Evolutionary conservation across 495 filamentous ascomycete genomes (phyloP), one percentile per base, ranked within the genome.

Genomic region (Podospora anserina): DNA sequence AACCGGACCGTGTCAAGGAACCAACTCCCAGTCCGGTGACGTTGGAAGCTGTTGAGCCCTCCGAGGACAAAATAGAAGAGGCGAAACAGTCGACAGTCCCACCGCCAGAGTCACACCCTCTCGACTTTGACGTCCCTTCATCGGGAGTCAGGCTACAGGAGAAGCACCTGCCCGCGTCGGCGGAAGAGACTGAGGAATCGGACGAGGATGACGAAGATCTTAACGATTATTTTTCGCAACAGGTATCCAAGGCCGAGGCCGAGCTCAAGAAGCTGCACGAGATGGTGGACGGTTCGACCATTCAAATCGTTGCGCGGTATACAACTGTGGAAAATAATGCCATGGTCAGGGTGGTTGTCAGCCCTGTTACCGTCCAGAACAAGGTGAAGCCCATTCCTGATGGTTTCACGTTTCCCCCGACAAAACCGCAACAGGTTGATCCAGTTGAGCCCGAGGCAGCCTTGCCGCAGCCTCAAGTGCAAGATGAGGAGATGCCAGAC

Each of bases 141-240:
- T 57, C 54, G 23, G 55, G n/a, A 19, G 55, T 58, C n/a, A 19
- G 55, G 6, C 18, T 19, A 18, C 55, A 3, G 4, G 23, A 27
- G 19, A 61, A 61, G 59, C 27, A 58, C 18, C 18, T 20, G 56
- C n/a, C 19, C 15, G 19, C 19, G 20, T 18, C 19, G 19, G 56
- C 23, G 56, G 23, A 58, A 58, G 23, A 27, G 56, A n/a, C 59
- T 5, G 20, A 32, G 59, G 59, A 61, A 55, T 85, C 83, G n/a
- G 84, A 80, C 18, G 39, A 49, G 39, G 83, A 76, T n/a, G 78
- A 84, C 27, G 82, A 86, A 59, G 83, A 85, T 34, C 79, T 86
- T 62, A 83, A 82, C 28, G 81, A 82, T 23, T 82, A 83, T 39
- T 83, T 87, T 56, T 79, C 83, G 61, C 68, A 76, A 2, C 73